These are phyloP conservation scores for Helianthus annuus DNA, from an alignment of 129 eudicot species.

Conservation along the genomic window DNA sequence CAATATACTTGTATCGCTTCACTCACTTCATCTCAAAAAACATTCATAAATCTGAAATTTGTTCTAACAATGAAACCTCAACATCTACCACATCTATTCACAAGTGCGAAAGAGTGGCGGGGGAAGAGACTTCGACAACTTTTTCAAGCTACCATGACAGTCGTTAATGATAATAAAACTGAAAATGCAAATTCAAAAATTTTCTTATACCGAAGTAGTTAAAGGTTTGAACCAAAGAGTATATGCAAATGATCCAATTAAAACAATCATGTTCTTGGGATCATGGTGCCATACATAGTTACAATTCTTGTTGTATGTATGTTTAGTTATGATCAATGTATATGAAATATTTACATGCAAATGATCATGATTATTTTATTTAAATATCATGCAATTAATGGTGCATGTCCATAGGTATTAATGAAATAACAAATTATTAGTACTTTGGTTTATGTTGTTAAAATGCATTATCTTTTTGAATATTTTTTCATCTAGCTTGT, in stretches of 20 bases:
- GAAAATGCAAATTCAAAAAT: not conserved
- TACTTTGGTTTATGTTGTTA: not conserved
- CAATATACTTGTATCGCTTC: conserved; percentile 19
- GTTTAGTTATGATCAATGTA: conserved; percentile 2
- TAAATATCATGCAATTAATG: not conserved
- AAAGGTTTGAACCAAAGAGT: conserved; percentile 38
- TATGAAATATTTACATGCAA: conserved; percentile 5
- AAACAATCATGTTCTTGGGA: conserved; percentile 77
- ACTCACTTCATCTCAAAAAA: conserved; percentile 20
- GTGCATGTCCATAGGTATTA: not conserved
- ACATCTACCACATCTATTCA: conserved; percentile 44
- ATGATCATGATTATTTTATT: conserved; percentile 7
- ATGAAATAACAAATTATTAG: not conserved
- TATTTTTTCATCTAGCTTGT: not conserved
- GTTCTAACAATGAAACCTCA: conserved; percentile 57
- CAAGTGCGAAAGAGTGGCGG: conserved; percentile 46
- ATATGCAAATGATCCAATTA: conserved; percentile 51
- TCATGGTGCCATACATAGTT: conserved; percentile 73
- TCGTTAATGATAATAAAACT: not conserved
- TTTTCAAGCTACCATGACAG: conserved; percentile 32
- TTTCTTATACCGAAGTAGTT: conserved; percentile 23
- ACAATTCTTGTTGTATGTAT: not conserved
- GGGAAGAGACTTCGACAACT: conserved; percentile 48
- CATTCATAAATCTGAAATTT: not conserved
- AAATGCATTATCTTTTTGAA: not conserved